Conservation (phyloP, 2,329 filamentous ascomycete genomes). For the Dactylellina sp. region DNA sequence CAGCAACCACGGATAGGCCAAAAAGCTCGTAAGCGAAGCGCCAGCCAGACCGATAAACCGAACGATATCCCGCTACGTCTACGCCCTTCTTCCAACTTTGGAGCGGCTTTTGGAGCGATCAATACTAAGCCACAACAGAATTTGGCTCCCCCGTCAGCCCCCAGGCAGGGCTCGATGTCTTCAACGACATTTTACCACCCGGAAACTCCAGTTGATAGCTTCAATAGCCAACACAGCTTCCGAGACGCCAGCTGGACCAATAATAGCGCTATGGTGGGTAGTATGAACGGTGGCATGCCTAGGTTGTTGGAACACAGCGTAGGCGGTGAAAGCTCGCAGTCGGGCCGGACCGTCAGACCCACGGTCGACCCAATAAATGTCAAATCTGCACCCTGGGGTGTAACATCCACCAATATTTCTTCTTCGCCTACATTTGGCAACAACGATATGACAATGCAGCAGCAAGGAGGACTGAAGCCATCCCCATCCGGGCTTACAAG, state of each 20-base stretch:
- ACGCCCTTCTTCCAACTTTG: slow-evolving; percentile 49
- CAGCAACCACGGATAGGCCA: slow-evolving; percentile 1
- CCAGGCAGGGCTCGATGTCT: slow-evolving; percentile 42
- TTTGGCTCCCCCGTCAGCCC: slow-evolving; percentile 22
- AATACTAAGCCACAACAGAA: slow-evolving; percentile 30
- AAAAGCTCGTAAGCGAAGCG: slow-evolving; percentile 29
- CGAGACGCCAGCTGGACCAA: slow-evolving; percentile 42
- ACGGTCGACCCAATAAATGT: slow-evolving; percentile 37
- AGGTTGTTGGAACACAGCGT: slow-evolving; percentile 39
- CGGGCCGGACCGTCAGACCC: slow-evolving; percentile 31
- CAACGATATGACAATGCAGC: slow-evolving; percentile 4
- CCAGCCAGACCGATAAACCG: slow-evolving; percentile 42
- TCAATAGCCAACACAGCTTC: slow-evolving; percentile 49
- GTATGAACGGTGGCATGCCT: slow-evolving; percentile 7
- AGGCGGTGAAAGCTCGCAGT: slow-evolving; percentile 30
- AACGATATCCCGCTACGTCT: slow-evolving; percentile 42
- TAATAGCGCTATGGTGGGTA: too few species aligned
- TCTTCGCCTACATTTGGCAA: slow-evolving; percentile 50
- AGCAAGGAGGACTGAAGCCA: slow-evolving; percentile 23
- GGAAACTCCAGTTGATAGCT: slow-evolving; percentile 53
- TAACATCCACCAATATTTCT: slow-evolving; percentile 41
- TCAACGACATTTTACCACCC: slow-evolving; percentile 49
- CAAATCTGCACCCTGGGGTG: slow-evolving; percentile 50
- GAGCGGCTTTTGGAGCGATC: slow-evolving; percentile 36
- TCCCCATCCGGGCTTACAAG: slow-evolving; percentile 39